Percentiles rank a stretch among this genome's conserved stretches.
These are phyloP conservation scores for Lachnellula subtilissima DNA, from an alignment of 2,329 filamentous ascomycete genomes.

Conservation along the genomic window DNA sequence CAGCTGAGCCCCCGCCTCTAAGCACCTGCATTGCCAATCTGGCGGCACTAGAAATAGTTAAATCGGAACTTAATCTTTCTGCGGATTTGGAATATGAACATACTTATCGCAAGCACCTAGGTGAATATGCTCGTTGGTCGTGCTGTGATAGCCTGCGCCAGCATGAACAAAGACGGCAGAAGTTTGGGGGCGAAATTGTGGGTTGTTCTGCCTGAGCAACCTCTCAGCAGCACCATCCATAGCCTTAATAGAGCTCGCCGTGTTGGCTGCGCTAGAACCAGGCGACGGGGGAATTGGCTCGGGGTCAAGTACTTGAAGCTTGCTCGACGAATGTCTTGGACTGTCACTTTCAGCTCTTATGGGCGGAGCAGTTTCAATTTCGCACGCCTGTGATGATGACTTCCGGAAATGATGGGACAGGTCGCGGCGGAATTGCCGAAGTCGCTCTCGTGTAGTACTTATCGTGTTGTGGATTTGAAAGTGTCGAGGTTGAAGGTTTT, in stretches of 20 bases:
- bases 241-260: conserved; percentile 2
- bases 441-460: conserved; percentile 11
- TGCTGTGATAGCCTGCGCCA: conserved; percentile 89
- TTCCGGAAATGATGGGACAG: conserved; percentile 17
- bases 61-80: conserved; percentile 14
- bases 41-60: conserved; percentile 59
- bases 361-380: conserved; percentile 5
- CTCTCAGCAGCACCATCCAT: conserved; percentile 30
- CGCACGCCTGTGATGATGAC: background rate
- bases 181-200: conserved; percentile 30
- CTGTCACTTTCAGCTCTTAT: background rate
- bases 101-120: conserved; percentile 85
- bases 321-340: conserved; percentile 7
- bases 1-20: conserved; percentile 69
- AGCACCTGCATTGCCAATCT: conserved; percentile 77
- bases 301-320: background rate
- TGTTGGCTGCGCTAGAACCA: conserved; percentile 3
- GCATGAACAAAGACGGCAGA: conserved; percentile 92
- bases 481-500: conserved; percentile 8
- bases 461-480: conserved; percentile 9
- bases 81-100: conserved; percentile 34
- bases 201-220: conserved; percentile 14
- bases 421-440: conserved; percentile 18
- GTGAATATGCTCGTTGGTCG: conserved; percentile 78
- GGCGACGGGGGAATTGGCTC: background rate